phyloP scores from a whole-genome alignment of 176 grass and related monocot genomes.

The Themeda triandra region DNA sequence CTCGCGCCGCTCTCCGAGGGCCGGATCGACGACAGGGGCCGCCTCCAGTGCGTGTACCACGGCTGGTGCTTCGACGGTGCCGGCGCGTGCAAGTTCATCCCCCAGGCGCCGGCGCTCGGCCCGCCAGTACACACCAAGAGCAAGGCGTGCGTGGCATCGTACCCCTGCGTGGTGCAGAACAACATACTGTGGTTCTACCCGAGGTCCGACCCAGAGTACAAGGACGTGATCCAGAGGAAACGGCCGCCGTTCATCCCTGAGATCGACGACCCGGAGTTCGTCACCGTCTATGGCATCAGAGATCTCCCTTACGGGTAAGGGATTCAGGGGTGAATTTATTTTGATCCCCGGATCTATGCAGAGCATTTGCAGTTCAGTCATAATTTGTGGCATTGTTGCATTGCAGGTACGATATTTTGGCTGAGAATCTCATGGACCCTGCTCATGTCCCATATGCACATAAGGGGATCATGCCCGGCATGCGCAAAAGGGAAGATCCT shows the following conservation, averaged over 20 bases:
- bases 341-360: not conserved
- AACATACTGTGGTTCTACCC: conserved; percentile 92
- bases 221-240: conserved; percentile 52
- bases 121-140: conserved; percentile 64
- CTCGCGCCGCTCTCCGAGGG: conserved; percentile 90
- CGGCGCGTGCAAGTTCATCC: conserved; percentile 82
- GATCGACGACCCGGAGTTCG: conserved; percentile 76
- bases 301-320: conserved; percentile 75
- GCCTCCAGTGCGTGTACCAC: conserved; percentile 93
- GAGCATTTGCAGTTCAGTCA: not conserved
- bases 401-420: conserved; percentile 73
- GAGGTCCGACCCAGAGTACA: conserved; percentile 47
- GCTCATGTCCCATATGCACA: conserved; percentile 84
- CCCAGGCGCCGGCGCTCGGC: conserved; percentile 72
- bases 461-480: conserved; percentile 49
- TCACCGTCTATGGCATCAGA: conserved; percentile 44
- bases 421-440: conserved; percentile 88
- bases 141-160: conserved; percentile 73
- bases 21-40: conserved; percentile 70
- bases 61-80: conserved; percentile 96
- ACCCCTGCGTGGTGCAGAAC: conserved; percentile 79
- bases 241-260: conserved; percentile 60
- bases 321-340: not conserved
- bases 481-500: conserved; percentile 44
- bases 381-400: not conserved